These are phyloP conservation scores for Aspergillus nidulans DNA, from an alignment of 495 filamentous ascomycete genomes.

Conservation along the genomic window DNA sequence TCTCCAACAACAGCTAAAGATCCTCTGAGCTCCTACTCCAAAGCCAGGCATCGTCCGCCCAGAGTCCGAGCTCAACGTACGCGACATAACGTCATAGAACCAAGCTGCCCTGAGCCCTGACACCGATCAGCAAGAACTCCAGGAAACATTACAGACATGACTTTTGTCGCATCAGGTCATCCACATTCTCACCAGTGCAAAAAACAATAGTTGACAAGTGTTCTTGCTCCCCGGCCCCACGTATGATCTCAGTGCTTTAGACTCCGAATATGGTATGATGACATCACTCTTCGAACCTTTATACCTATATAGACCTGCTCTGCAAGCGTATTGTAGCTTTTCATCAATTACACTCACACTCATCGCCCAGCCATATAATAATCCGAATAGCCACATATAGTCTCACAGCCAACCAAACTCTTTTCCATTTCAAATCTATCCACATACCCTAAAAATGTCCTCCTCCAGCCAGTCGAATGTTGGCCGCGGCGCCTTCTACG, in stretches of 20 bases:
- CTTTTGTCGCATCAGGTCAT: background rate
- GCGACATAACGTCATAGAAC: conserved; percentile 1
- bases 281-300: background rate
- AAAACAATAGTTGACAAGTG: background rate
- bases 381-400: background rate
- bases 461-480: conserved; percentile 31
- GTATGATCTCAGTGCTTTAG: conserved; percentile 14
- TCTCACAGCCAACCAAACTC: background rate
- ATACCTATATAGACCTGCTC: background rate
- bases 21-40: background rate
- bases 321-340: background rate
- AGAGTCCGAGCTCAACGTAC: background rate
- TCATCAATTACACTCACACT: background rate
- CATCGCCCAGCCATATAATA: no score
- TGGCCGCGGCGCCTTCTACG: conserved; percentile 50
- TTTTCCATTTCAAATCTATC: background rate
- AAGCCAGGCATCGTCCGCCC: background rate
- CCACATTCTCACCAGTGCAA: background rate
- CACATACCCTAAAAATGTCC: conserved; percentile 4
- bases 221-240: conserved; percentile 1
- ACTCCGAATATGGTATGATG: conserved; percentile 1
- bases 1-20: background rate
- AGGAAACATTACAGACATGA: background rate
- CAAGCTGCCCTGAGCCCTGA: background rate
- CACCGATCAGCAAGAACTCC: background rate